Conservation (phyloP, 352 stramenopile species). For the Phytophthora tentaculata region DNA sequence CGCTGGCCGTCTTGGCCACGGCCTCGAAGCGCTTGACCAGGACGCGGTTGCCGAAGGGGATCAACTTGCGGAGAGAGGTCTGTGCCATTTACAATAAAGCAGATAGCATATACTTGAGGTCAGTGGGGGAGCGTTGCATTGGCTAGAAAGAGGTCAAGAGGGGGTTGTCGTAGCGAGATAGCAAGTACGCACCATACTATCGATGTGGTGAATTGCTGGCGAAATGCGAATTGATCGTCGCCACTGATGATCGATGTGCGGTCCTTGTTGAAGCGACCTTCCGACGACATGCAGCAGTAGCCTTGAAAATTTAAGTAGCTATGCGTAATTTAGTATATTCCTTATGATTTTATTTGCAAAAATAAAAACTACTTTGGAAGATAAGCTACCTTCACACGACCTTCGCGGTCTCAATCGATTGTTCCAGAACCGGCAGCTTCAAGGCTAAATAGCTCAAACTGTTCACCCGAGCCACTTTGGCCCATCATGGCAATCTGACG, state of each 20-base stretch:
- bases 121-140: background rate
- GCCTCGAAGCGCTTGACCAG: slow-evolving; percentile 93
- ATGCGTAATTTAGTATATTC: slow-evolving; percentile 10
- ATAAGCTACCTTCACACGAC: slow-evolving; percentile 7
- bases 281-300: slow-evolving; percentile 2
- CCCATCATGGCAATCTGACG: too few relatives aligned
- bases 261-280: slow-evolving; percentile 26
- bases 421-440: slow-evolving; percentile 37
- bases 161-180: background rate
- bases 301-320: slow-evolving; percentile 1
- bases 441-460: slow-evolving; percentile 7
- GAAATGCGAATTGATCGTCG: slow-evolving; percentile 37
- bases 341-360: background rate
- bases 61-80: slow-evolving; percentile 86
- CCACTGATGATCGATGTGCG: slow-evolving; percentile 17
- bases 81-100: slow-evolving; percentile 11
- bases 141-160: background rate
- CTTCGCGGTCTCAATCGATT: slow-evolving; percentile 24
- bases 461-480: too few relatives aligned
- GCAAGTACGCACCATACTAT: slow-evolving; percentile 27
- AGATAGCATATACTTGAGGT: background rate
- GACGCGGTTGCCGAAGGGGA: slow-evolving; percentile 95
- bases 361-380: background rate
- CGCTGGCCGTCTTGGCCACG: slow-evolving; percentile 92
- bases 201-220: slow-evolving; percentile 25